These are phyloP conservation scores for Coprinopsis sp. DNA, from an alignment of 768 basidiomycete genomes.

Conservation along the genomic window DNA sequence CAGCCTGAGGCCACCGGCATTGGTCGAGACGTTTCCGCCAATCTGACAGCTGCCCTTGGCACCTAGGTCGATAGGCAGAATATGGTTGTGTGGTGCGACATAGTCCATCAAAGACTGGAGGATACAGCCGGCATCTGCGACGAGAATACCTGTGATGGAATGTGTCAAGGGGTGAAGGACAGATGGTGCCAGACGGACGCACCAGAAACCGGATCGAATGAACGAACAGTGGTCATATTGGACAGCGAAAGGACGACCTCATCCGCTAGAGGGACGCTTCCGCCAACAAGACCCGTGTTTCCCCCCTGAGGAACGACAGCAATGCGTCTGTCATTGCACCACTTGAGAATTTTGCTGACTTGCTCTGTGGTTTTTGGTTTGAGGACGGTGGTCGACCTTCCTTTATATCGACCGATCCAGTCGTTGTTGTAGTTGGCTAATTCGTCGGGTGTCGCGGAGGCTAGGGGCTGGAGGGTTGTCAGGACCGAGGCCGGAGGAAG, in stretches of 20 bases:
- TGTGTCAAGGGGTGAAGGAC: slow-evolving; percentile 7
- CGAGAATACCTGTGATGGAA: slow-evolving; percentile 63
- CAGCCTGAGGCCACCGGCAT: slow-evolving; percentile 94
- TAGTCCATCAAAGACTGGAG: slow-evolving; percentile 84
- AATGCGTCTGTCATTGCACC: slow-evolving; percentile 76
- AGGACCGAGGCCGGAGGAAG: slow-evolving; percentile 61
- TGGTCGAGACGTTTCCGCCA: slow-evolving; percentile 95
- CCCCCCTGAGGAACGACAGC: slow-evolving; percentile 97
- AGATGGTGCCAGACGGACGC: slow-evolving; percentile 18
- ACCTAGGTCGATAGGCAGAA: slow-evolving; percentile 94
- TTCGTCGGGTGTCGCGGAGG: slow-evolving; percentile 44
- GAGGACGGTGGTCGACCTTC: slow-evolving; percentile 78
- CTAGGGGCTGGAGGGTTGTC: slow-evolving; percentile 44
- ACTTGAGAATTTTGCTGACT: slow-evolving; percentile 83
- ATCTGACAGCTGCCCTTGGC: slow-evolving; percentile 99
- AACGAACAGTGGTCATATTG: slow-evolving; percentile 78
- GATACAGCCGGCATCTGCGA: slow-evolving; percentile 92
- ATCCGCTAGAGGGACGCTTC: slow-evolving; percentile 82
- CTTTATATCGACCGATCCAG: slow-evolving; percentile 95
- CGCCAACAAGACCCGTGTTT: slow-evolving; percentile 97
- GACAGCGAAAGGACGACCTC: slow-evolving; percentile 83
- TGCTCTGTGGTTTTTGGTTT: slow-evolving; percentile 85
- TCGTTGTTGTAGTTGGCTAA: slow-evolving; percentile 80
- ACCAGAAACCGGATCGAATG: slow-evolving; percentile 84
- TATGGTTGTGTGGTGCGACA: slow-evolving; percentile 82